Percentiles rank a stretch among this genome's conserved stretches.
phyloP scores from a whole-genome alignment of 1,284 basidiomycete species.

The Sutorius eximius region DNA sequence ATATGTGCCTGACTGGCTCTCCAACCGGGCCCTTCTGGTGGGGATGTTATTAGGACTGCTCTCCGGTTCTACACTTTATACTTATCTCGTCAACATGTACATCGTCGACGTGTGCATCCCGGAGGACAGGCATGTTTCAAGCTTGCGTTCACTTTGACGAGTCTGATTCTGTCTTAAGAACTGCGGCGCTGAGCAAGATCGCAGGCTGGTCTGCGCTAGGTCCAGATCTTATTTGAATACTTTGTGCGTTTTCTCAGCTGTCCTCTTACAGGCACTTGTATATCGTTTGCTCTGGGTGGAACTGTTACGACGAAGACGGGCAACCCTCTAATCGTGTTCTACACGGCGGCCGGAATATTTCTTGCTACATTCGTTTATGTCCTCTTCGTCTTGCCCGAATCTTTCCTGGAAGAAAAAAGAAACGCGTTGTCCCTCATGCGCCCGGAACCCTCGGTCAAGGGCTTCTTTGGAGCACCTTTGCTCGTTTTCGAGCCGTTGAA shows the following conservation, averaged over 20 bases:
- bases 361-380: constrained; percentile 23
- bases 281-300: constrained; percentile 33
- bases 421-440: constrained; percentile 17
- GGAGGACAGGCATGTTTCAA: constrained; percentile 29
- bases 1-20: constrained; percentile 7
- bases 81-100: constrained; percentile 32
- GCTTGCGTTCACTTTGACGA: not conserved
- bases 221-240: not conserved
- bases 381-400: constrained; percentile 31
- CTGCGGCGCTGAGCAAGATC: constrained; percentile 30
- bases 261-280: constrained; percentile 21
- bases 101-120: constrained; percentile 29
- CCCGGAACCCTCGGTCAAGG: not conserved
- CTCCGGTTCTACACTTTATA: constrained; percentile 8
- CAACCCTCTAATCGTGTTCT: constrained; percentile 30
- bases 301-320: constrained; percentile 29
- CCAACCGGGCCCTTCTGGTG: constrained; percentile 18
- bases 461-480: not conserved
- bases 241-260: not conserved
- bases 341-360: constrained; percentile 21
- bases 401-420: constrained; percentile 31
- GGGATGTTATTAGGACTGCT: constrained; percentile 22
- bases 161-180: constrained; percentile 22
- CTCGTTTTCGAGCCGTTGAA: constrained; percentile 29
- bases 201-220: constrained; percentile 34